Conservation (phyloP, 352 stramenopile species). For the Bremia lactucae region DNA sequence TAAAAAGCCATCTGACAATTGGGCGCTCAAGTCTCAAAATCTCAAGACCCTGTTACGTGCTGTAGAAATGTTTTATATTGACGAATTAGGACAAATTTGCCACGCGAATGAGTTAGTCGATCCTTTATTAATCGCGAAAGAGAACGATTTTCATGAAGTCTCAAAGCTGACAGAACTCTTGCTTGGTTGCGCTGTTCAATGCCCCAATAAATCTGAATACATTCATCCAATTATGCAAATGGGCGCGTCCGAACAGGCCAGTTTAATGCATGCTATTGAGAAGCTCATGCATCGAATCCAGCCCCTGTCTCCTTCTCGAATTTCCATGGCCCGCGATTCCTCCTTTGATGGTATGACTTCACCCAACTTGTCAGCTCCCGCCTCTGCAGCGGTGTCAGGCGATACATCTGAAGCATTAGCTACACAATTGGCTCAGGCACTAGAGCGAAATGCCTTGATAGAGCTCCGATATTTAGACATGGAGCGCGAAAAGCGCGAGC, state of each 20-base stretch:
- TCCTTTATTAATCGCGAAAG: constrained; percentile 52
- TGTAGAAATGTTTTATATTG: constrained; percentile 75
- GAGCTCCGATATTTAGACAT: constrained; percentile 71
- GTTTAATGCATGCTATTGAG: constrained; percentile 79
- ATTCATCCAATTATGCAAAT: constrained; percentile 82
- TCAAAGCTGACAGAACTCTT: constrained; percentile 62
- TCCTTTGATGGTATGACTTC: constrained; percentile 56
- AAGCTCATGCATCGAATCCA: constrained; percentile 76
- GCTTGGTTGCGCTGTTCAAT: constrained; percentile 70
- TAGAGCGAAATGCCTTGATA: constrained; percentile 58
- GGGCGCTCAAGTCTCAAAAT: constrained; percentile 72
- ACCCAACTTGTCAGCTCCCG: constrained; percentile 14
- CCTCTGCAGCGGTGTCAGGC: constrained; percentile 21
- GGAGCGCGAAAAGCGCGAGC: constrained; percentile 63
- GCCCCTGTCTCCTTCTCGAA: constrained; percentile 33
- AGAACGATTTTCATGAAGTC: constrained; percentile 57
- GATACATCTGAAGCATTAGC: constrained; percentile 37
- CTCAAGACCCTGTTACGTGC: constrained; percentile 63
- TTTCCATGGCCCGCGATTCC: constrained; percentile 20
- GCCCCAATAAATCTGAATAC: constrained; percentile 69
- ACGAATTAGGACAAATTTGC: constrained; percentile 70
- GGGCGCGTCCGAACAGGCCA: constrained; percentile 61
- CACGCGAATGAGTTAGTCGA: constrained; percentile 62
- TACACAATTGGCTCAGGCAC: constrained; percentile 42
- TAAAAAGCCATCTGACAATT: constrained; percentile 44